Percentiles rank a stretch among this genome's conserved stretches.
Conservation (phyloP, 1,139 yeast genomes). For the Taiozyma onychis region DNA sequence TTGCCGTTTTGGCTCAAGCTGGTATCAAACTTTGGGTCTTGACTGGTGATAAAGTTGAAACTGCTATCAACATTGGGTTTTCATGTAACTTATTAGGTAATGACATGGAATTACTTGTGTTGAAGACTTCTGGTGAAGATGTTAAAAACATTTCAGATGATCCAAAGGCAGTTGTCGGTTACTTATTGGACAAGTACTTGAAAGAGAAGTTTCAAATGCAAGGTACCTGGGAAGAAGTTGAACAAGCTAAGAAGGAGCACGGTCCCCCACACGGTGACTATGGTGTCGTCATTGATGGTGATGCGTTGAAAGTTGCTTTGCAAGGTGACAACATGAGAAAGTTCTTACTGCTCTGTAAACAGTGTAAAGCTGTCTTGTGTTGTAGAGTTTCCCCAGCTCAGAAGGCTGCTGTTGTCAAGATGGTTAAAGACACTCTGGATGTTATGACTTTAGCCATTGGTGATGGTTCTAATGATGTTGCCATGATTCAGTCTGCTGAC, state of each 20-base stretch:
- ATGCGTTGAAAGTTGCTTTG: slow-evolving; percentile 72
- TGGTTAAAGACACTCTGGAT: slow-evolving; percentile 75
- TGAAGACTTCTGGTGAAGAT: slow-evolving; percentile 40
- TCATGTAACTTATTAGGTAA: slow-evolving; percentile 86
- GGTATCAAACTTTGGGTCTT: slow-evolving; percentile 96
- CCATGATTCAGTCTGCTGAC: slow-evolving; percentile 98
- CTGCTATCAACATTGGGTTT: slow-evolving; percentile 96
- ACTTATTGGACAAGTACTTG: slow-evolving; percentile 53
- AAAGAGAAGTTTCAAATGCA: slow-evolving; percentile 53
- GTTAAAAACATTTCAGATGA: slow-evolving; percentile 28
- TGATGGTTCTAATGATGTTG: slow-evolving; percentile 97
- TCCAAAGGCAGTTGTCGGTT: slow-evolving; percentile 42
- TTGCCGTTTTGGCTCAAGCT: slow-evolving; percentile 76
- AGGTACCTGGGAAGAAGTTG: slow-evolving; percentile 49
- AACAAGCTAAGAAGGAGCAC: slow-evolving; percentile 69
- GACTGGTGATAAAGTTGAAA: slow-evolving; percentile 96
- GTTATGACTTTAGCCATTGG: slow-evolving; percentile 94
- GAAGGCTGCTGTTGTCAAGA: slow-evolving; percentile 90
- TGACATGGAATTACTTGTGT: slow-evolving; percentile 80
- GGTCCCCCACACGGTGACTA: slow-evolving; percentile 69
- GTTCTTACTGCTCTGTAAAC: slow-evolving; percentile 82
- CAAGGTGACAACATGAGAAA: slow-evolving; percentile 54
- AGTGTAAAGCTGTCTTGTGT: slow-evolving; percentile 89
- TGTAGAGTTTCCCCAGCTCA: slow-evolving; percentile 98
- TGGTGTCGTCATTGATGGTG: slow-evolving; percentile 92